A percentile compares a stretch with the other conserved stretches of the same genome.
Conservation (phyloP, 257 asterid species). For the Ehretia macrophylla region DNA sequence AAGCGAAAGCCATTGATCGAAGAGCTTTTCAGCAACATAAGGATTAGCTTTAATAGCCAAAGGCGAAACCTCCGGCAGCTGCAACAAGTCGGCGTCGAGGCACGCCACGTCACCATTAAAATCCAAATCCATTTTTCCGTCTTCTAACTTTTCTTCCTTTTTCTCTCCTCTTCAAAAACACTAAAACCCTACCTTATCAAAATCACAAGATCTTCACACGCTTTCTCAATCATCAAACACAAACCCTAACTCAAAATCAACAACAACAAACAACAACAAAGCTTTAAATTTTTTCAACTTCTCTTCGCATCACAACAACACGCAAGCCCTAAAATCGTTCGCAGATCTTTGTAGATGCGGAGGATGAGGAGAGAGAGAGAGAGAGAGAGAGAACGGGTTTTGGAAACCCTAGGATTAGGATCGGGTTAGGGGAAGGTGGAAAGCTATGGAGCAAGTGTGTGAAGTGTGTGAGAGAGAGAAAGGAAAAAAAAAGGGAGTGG, state of each 20-base stretch:
- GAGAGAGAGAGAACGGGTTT: neutral
- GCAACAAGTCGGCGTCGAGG: slow-evolving; percentile 80
- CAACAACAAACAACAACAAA: neutral
- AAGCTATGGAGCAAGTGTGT: neutral
- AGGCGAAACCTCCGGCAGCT: slow-evolving; percentile 86
- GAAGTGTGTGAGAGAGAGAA: neutral
- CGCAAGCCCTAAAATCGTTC: neutral
- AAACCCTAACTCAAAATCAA: slow-evolving; percentile 2
- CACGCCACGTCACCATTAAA: slow-evolving; percentile 72
- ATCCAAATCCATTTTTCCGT: slow-evolving; percentile 67
- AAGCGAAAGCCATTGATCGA: slow-evolving; percentile 94
- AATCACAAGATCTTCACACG: neutral
- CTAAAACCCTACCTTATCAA: too few species aligned
- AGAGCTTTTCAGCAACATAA: slow-evolving; percentile 76
- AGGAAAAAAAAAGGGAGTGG: neutral
- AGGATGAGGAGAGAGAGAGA: too few species aligned
- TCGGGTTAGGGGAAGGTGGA: neutral
- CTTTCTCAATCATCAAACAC: slow-evolving; percentile 16
- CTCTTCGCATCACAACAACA: neutral
- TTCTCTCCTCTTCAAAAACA: too few species aligned
- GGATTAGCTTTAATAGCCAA: slow-evolving; percentile 75
- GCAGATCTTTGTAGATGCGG: neutral
- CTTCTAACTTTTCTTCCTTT: neutral
- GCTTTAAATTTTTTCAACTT: too few species aligned
- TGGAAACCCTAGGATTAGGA: neutral